These are phyloP conservation scores for Xylaria telfairii DNA, from an alignment of 495 filamentous ascomycete genomes.

Conservation along the genomic window DNA sequence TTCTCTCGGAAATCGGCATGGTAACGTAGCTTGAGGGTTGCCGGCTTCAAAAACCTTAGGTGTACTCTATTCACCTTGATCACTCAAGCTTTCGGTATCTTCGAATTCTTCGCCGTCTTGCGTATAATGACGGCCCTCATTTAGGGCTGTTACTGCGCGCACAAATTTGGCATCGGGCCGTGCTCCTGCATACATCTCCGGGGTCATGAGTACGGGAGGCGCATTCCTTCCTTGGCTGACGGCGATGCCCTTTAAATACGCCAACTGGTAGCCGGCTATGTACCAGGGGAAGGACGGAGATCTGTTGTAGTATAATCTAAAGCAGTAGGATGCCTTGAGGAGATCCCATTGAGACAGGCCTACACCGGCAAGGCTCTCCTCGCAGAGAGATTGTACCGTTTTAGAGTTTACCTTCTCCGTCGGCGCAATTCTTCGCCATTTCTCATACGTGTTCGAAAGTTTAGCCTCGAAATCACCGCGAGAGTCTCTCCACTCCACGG, in stretches of 20 bases:
- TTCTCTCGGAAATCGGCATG: background rate
- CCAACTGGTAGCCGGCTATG: conserved; percentile 68
- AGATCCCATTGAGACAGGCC: conserved; percentile 58
- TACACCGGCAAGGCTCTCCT: conserved; percentile 52
- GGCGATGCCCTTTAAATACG: conserved; percentile 63
- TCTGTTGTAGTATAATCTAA: conserved; percentile 49
- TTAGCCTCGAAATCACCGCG: conserved; percentile 46
- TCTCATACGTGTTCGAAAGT: conserved; percentile 49
- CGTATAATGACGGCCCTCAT: conserved; percentile 26
- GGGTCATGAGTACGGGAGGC: conserved; percentile 37
- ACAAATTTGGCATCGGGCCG: conserved; percentile 46
- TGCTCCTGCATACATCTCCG: conserved; percentile 55
- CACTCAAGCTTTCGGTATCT: conserved; percentile 12
- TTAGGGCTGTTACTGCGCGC: conserved; percentile 28
- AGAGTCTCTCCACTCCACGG: conserved; percentile 40
- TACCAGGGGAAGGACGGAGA: conserved; percentile 61
- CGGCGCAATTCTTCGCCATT: conserved; percentile 53
- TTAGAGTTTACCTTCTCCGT: conserved; percentile 40
- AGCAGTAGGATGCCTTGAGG: conserved; percentile 68
- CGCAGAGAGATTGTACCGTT: conserved; percentile 44
- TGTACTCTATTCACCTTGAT: conserved; percentile 16
- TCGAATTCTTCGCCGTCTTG: conserved; percentile 26
- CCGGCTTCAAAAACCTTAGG: background rate
- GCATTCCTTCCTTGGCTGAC: conserved; percentile 26
- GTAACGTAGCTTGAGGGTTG: background rate